These are phyloP conservation scores for Corylus heterophylla DNA, from an alignment of 306 rosid genomes.

Conservation along the genomic window DNA sequence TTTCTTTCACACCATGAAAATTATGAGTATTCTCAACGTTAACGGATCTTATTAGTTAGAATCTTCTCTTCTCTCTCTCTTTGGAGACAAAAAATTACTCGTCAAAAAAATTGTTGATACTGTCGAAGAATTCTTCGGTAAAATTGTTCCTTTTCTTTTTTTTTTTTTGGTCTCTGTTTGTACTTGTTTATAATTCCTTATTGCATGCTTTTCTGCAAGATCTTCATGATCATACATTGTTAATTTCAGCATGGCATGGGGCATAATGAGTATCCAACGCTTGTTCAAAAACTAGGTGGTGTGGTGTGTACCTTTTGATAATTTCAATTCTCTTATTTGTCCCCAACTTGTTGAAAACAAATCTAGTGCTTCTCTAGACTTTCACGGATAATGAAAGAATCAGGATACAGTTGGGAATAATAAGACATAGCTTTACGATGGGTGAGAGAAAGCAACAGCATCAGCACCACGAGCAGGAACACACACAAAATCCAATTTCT, in stretches of 20 bases:
- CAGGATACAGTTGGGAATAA: constrained; percentile 17
- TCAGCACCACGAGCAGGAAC: constrained; percentile 32
- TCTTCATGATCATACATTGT: background rate
- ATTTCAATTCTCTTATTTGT: background rate
- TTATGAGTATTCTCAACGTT: too few species aligned
- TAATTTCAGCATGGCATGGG: background rate
- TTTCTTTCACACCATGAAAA: too few species aligned
- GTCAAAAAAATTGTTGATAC: too few species aligned
- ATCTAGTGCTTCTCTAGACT: background rate
- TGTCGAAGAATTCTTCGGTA: too few species aligned
- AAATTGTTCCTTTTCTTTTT: background rate
- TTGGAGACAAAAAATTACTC: too few species aligned
- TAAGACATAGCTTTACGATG: constrained; percentile 17
- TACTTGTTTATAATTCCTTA: background rate
- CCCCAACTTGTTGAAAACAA: background rate
- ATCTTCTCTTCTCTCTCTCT: too few species aligned
- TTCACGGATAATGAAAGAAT: constrained; percentile 16
- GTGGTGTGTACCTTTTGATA: background rate
- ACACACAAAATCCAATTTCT: constrained; percentile 27
- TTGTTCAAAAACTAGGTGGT: background rate
- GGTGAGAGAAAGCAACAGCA: constrained; percentile 24
- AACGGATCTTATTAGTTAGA: too few species aligned
- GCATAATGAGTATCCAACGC: too few species aligned
- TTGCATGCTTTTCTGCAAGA: background rate
- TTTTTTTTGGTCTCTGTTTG: background rate